phyloP scores from a whole-genome alignment of 305 asterid genomes.

The Fraxinus velutina region DNA sequence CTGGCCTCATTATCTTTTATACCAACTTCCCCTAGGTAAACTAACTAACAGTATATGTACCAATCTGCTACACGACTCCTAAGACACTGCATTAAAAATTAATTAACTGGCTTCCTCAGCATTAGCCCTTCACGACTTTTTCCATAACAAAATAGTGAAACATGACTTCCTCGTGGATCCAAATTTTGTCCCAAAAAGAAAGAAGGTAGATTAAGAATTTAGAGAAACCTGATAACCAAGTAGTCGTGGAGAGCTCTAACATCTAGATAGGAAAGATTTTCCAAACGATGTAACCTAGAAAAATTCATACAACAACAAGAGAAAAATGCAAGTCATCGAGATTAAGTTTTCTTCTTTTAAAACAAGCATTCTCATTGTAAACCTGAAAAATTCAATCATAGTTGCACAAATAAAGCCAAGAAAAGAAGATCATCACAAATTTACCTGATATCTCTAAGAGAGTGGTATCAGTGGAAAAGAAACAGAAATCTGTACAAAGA shows the following conservation, averaged over 20 bases:
- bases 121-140: neutral
- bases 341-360: neutral
- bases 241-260: neutral
- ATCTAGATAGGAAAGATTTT: neutral
- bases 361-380: neutral
- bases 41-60: neutral
- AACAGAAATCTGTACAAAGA: neutral
- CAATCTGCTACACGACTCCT: neutral
- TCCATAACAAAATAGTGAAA: neutral
- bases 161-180: neutral
- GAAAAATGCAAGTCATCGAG: neutral
- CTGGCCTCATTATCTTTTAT: neutral
- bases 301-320: neutral
- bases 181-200: neutral
- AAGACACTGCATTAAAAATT: neutral
- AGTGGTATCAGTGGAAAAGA: neutral
- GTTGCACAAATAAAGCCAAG: neutral
- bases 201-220: neutral
- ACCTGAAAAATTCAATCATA: neutral
- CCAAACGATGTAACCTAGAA: neutral
- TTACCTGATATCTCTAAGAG: neutral
- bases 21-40: neutral
- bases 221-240: neutral
- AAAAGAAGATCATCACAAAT: neutral
- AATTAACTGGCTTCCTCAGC: neutral